phyloP scores from a whole-genome alignment of 2,329 filamentous ascomycete genomes.

The Metarhizium brunneum region DNA sequence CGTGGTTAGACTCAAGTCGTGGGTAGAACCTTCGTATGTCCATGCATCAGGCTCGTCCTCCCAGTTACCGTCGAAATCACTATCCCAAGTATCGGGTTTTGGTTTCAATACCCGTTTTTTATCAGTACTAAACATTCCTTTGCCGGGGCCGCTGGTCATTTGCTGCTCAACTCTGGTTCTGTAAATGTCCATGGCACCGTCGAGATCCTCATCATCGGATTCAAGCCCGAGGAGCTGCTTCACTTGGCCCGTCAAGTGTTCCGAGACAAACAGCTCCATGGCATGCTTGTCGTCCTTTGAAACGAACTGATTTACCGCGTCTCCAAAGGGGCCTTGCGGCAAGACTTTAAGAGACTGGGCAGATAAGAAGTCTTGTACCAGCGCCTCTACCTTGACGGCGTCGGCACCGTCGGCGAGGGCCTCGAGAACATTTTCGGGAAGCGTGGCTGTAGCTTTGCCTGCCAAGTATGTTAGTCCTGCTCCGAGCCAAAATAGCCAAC shows the following conservation, averaged over 20 bases:
- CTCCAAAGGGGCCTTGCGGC: slow-evolving; percentile 84
- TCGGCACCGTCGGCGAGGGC: slow-evolving; percentile 43
- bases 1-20: slow-evolving; percentile 9
- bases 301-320: slow-evolving; percentile 87
- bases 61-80: slow-evolving; percentile 82
- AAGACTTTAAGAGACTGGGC: slow-evolving; percentile 88
- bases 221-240: slow-evolving; percentile 59
- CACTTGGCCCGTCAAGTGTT: slow-evolving; percentile 61
- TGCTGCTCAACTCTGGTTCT: slow-evolving; percentile 60
- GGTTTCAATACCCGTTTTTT: slow-evolving; percentile 49
- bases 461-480: slow-evolving; percentile 3
- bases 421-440: slow-evolving; percentile 55
- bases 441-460: slow-evolving; percentile 30
- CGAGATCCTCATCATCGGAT: slow-evolving; percentile 56
- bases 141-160: slow-evolving; percentile 52
- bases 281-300: slow-evolving; percentile 92
- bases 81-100: slow-evolving; percentile 76
- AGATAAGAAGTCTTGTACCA: slow-evolving; percentile 79
- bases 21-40: slow-evolving; percentile 21
- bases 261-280: slow-evolving; percentile 71
- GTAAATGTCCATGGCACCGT: slow-evolving; percentile 64
- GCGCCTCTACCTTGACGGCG: slow-evolving; percentile 74
- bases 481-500: background rate
- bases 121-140: slow-evolving; percentile 27
- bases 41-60: slow-evolving; percentile 62